phyloP scores from a whole-genome alignment of 345 rosid genomes.

The Pugionium dolabratum region DNA sequence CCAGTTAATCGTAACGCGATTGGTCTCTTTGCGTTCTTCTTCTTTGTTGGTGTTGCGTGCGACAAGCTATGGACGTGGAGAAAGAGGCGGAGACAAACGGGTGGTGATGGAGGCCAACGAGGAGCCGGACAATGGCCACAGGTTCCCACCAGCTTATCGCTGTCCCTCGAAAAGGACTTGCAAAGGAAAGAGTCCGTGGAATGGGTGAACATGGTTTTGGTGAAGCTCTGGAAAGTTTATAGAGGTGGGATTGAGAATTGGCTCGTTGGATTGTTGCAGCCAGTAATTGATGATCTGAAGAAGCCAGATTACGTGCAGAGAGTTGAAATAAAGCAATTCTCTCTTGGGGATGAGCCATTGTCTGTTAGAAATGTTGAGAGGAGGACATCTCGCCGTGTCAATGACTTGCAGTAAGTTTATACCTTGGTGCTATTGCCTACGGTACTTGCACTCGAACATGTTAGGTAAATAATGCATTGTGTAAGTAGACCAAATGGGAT shows the following conservation, averaged over 20 bases:
- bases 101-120: constrained; percentile 36
- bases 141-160: constrained; percentile 80
- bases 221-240: constrained; percentile 93
- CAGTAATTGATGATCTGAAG: constrained; percentile 89
- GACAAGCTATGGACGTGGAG: constrained; percentile 86
- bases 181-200: constrained; percentile 97
- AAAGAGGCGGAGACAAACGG: constrained; percentile 45
- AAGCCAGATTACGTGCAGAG: constrained; percentile 95
- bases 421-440: constrained; percentile 10
- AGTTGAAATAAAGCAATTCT: constrained; percentile 90
- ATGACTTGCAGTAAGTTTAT: constrained; percentile 89
- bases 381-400: constrained; percentile 84
- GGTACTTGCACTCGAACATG: neutral
- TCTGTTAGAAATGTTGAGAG: constrained; percentile 96
- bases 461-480: neutral
- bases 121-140: constrained; percentile 69
- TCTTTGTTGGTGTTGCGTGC: constrained; percentile 88
- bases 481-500: neutral
- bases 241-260: constrained; percentile 92
- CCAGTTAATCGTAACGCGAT: constrained; percentile 66
- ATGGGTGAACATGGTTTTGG: constrained; percentile 99
- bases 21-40: constrained; percentile 76
- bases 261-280: constrained; percentile 87
- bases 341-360: constrained; percentile 91
- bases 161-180: constrained; percentile 92